Evolutionary conservation across 2,329 filamentous ascomycete genomes (phyloP), one percentile per base, ranked within the genome.

Genomic region (Cercospora zeina): DNA sequence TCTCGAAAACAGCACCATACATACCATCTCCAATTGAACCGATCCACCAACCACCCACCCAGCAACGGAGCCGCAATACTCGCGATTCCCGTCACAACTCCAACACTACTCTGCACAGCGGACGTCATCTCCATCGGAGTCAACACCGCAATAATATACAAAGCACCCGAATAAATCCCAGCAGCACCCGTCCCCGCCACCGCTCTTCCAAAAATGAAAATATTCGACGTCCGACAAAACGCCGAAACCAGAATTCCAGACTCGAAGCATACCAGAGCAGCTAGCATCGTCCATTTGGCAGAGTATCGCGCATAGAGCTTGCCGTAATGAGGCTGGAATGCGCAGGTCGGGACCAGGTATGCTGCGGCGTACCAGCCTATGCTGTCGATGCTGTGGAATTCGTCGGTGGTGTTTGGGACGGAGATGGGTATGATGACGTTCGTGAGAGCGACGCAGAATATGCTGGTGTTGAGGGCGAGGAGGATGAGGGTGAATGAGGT

Each of bases 281-380:
- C 33, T 3, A 55, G 7, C 30, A 55, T 10, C 2, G 34, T 55
- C 53, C 53, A 55, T 55, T 55, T 55, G 11, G 53, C 53, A 24
- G 53, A 55, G 10, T 55, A 42, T 24, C 53, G 34, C 19, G 53
- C 53, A 8, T 55, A 55, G 5, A 55, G 34, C 27, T 55, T 55
- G n/a, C 53, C 53, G 34, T 55, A 55, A 16, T 55, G 53, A 3
- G 53, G 53, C n/a, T 55, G 53, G 13, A 55, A 55, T 1, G 53
- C 53, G n/a, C 53, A 55, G 19, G 53, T 55, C 1, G 53, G 53
- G 10, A 55, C 13, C 2, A 55, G 19, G 14, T 55, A 70, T 13
- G 67, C 54, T 3, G 61, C 58, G n/a, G 74, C 76, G 59, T 79
- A 79, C 77, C 77, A 79, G 4, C 75, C 76, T 3, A 79, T 73